A percentile compares a stretch with the other conserved stretches of the same genome.
These are phyloP conservation scores for Suhomyces terraborum DNA, from an alignment of 1,139 yeast species.

Conservation along the genomic window DNA sequence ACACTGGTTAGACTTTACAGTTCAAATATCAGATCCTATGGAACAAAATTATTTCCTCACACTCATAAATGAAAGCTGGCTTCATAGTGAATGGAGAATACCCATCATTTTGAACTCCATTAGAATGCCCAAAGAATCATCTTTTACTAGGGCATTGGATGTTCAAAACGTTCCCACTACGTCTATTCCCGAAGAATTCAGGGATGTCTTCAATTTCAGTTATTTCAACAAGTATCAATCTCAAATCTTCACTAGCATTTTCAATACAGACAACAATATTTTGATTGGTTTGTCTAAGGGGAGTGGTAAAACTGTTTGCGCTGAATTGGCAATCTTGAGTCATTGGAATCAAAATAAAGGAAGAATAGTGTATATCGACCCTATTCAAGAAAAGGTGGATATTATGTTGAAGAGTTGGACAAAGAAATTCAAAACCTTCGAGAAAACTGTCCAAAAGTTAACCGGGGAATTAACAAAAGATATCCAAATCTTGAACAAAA, in stretches of 20 bases:
- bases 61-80: constrained; percentile 80
- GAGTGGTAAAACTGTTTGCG: constrained; percentile 70
- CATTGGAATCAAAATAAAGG: constrained; percentile 65
- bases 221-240: constrained; percentile 73
- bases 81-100: constrained; percentile 66
- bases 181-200: constrained; percentile 52
- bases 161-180: constrained; percentile 50
- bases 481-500: constrained; percentile 51
- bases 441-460: constrained; percentile 55
- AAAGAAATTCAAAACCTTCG: constrained; percentile 43
- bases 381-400: constrained; percentile 59
- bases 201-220: constrained; percentile 44
- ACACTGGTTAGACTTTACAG: constrained; percentile 64
- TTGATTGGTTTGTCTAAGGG: constrained; percentile 77
- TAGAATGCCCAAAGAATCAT: constrained; percentile 66
- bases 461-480: constrained; percentile 64
- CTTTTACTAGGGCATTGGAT: constrained; percentile 58
- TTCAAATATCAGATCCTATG: constrained; percentile 57
- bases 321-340: constrained; percentile 69
- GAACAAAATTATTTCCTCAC: constrained; percentile 81
- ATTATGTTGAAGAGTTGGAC: constrained; percentile 51
- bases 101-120: constrained; percentile 62
- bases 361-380: constrained; percentile 68
- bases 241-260: constrained; percentile 64
- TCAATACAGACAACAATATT: constrained; percentile 56